Percentiles rank a stretch among this genome's conserved stretches.
Evolutionary conservation across 345 rosid genomes (phyloP).

Genomic region (Cochlearia excelsa): DNA sequence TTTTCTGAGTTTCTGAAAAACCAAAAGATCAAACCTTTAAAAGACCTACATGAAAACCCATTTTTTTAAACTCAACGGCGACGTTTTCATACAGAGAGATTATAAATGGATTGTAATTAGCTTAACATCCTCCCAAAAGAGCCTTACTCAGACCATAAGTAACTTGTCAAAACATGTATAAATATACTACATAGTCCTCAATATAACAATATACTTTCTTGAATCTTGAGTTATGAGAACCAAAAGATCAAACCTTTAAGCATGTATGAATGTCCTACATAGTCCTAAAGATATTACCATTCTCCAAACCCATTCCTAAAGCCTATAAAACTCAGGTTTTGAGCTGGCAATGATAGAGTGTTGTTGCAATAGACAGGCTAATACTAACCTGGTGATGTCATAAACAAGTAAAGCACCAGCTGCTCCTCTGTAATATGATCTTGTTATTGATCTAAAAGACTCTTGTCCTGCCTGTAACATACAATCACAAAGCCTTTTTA

Average conservation of each 20-base stretch:
- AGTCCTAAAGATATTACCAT: too few relatives aligned
- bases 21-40: conserved; percentile 3
- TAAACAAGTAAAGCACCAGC: conserved; percentile 96
- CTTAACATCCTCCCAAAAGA: conserved; percentile 1
- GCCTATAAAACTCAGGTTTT: too few relatives aligned
- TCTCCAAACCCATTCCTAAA: neutral
- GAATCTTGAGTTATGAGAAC: too few relatives aligned
- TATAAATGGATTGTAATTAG: neutral
- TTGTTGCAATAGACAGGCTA: too few relatives aligned
- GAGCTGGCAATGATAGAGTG: too few relatives aligned
- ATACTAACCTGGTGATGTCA: conserved; percentile 79
- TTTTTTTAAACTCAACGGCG: neutral
- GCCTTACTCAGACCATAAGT: conserved; percentile 1
- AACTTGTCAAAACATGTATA: neutral
- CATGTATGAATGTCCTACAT: too few relatives aligned
- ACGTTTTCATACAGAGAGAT: neutral
- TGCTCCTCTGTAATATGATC: conserved; percentile 98
- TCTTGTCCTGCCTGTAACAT: conserved; percentile 85
- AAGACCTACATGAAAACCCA: neutral
- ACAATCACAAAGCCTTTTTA: neutral
- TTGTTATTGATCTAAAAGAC: conserved; percentile 91
- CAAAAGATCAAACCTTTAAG: too few relatives aligned
- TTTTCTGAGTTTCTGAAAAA: neutral
- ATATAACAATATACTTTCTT: too few relatives aligned
- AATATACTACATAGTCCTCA: neutral